Evolutionary conservation across 345 rosid genomes (phyloP), one percentile per base, ranked within the genome.

Genomic region (Heritiera littoralis): DNA sequence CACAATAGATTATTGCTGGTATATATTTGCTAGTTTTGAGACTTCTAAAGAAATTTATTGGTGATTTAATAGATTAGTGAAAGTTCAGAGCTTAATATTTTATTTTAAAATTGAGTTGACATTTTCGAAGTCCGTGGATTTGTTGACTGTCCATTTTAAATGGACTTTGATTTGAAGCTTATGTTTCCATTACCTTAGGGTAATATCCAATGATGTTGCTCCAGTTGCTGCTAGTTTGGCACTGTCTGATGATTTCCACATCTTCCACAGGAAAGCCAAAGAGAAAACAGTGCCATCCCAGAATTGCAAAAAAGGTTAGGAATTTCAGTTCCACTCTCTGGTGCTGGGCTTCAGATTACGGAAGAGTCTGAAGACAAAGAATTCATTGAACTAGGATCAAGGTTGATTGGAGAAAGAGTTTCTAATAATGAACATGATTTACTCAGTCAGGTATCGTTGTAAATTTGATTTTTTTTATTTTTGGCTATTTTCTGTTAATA

Each of bases 301-400:
- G 96, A 91, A 71, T 69, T 95, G 82, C 95, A 86, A 80, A 93
- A 85, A 86, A 87, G 84, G 72, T 77, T 92, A 74, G 92, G 88
- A 76, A 72, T 95, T 79, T 86, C 88, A 68, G 85, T 88, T 80
- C 84, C 88, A 28, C 78, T 82, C 74, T 82, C 86, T 49, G 71
- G 86, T 74, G 82, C 69, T 3, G 83, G 80, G 66, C 84, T 81
- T 78, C 89, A 88, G 79, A 87, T 93, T 51, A 76, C 86, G 12
- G 90, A 91, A 80, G 97, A 86, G 87, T 79, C 82, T 18, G 95
- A 93, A 76, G 98, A 95, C 81, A 88, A 78, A 79, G 97, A 95
- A 59, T 89, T 95, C 66, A 80, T 87, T 81, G 97, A 92, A 63
- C 85, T 96, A 56, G 97, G 97, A 41, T 83, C 82, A 10, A 86